phyloP scores from a whole-genome alignment of 2,329 filamentous ascomycete species.

The Pestalotiopsis sp. region DNA sequence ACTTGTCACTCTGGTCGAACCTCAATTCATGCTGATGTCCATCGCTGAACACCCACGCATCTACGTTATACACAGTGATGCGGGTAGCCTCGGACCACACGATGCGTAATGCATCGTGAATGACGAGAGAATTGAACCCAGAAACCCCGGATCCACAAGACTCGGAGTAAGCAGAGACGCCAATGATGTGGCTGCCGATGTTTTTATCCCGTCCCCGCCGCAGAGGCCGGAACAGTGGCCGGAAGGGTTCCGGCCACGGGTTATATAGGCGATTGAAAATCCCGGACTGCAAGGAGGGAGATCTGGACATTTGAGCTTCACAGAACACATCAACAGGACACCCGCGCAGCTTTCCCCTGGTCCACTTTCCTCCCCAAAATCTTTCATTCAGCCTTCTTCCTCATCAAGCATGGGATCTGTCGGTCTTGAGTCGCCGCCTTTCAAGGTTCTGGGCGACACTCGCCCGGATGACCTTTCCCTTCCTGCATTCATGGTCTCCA shows the following conservation, averaged over 20 bases:
- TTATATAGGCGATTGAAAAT: constrained; percentile 23
- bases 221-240: constrained; percentile 21
- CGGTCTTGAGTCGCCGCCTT: constrained; percentile 29
- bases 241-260: constrained; percentile 36
- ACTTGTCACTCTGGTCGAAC: too few species aligned
- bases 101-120: not conserved
- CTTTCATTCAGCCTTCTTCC: not conserved
- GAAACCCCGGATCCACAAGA: not conserved
- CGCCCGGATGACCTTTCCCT: constrained; percentile 63
- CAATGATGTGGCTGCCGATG: not conserved
- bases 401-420: not conserved
- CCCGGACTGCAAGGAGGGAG: not conserved
- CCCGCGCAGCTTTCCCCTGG: not conserved
- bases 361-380: not conserved
- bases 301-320: not conserved
- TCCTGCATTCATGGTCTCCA: constrained; percentile 80
- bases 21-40: not conserved
- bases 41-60: not conserved
- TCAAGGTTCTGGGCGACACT: constrained; percentile 65
- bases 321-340: not conserved
- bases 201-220: not conserved
- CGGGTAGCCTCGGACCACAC: not conserved
- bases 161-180: not conserved
- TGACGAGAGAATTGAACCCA: not conserved
- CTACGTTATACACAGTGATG: not conserved